Evolutionary conservation across 176 grass and related monocot species (phyloP).

Genomic region (Oryza longistaminata): DNA sequence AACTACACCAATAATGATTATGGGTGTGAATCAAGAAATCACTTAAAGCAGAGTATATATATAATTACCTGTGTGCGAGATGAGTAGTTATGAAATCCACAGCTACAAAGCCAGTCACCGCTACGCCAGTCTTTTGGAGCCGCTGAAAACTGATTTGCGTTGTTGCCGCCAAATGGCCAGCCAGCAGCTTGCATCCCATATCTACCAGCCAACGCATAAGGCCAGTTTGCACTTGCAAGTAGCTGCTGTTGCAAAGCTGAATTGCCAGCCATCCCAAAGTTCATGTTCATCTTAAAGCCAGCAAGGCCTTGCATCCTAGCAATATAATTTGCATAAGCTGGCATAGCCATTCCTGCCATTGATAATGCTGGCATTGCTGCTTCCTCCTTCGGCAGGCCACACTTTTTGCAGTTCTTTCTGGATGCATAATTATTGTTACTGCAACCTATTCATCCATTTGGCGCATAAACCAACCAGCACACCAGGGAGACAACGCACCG

Average conservation of each 20-base stretch:
- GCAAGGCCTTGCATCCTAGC: conserved; percentile 57
- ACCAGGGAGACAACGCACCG: conserved; percentile 55
- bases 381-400: conserved; percentile 91
- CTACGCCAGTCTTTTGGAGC: conserved; percentile 80
- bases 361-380: conserved; percentile 80
- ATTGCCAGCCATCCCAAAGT: conserved; percentile 55
- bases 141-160: conserved; percentile 49
- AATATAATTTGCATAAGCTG: conserved; percentile 76
- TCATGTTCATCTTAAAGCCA: conserved; percentile 73
- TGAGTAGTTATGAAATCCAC: conserved; percentile 97
- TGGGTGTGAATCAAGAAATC: not conserved
- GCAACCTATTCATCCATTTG: conserved; percentile 90
- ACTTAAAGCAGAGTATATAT: not conserved
- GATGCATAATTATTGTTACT: conserved; percentile 99
- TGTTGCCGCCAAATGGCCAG: conserved; percentile 46
- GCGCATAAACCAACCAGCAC: conserved; percentile 65
- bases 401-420: conserved; percentile 99
- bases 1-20: conserved; percentile 5
- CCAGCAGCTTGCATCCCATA: conserved; percentile 67
- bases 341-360: conserved; percentile 69
- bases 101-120: conserved; percentile 96
- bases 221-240: conserved; percentile 64
- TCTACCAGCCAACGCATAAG: conserved; percentile 47
- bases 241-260: conserved; percentile 68
- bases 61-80: conserved; percentile 77